Base-by-base conservation (phyloP, 352 stramenopile genomes). In the Globisporangium cystogenes region DNA sequence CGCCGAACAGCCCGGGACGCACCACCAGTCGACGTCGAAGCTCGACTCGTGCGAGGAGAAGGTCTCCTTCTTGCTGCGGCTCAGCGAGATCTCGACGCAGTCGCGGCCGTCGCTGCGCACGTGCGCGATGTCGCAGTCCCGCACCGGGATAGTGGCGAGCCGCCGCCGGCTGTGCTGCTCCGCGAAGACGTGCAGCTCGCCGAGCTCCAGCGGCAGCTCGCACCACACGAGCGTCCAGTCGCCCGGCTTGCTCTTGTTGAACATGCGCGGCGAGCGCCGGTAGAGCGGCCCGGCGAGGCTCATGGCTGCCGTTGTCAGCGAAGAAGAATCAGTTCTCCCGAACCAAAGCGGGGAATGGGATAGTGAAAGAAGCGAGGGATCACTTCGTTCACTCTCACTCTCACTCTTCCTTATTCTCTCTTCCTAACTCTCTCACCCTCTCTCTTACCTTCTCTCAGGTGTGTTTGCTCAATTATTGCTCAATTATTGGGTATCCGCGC, bases 21-120 rank as follows among this genome's bases (percentile, higher is more conserved):
- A 94, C 83, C 84, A 95, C 82, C 82, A 95, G 64, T 95, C 84
- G 14, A 93, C 74, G 47, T 95, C 84, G 42, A 90, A 85, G 51
- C 82, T 94, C 31, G 76, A 89, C 55, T 89, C 78, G 48, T 90
- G 78, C 7, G 84, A 92, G 16, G 82, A 86, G 49, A 95, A 87
- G 1, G 76, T 90, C 53, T 95, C 82, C 52, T 91, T 93, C 62
- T 91, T 93, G 49, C 60, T 63, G 53, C 71, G 73, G 54, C 52
- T 72, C 12, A 80, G 62, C 27, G 69, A 79, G 47, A 95, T 66
- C 56, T 95, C 84, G 47, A 95, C 78, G 65, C 82, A 89, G 61
- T 93, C 83, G 50, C 80, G 77, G 42, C 82, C 80, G 47, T 92
- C 80, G 57, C 80, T 90, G 53, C 82, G 81, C 45, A 92, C 81